Evolutionary conservation across 2,329 filamentous ascomycete genomes (phyloP).

Genomic region (Nigrospora osmanthi): DNA sequence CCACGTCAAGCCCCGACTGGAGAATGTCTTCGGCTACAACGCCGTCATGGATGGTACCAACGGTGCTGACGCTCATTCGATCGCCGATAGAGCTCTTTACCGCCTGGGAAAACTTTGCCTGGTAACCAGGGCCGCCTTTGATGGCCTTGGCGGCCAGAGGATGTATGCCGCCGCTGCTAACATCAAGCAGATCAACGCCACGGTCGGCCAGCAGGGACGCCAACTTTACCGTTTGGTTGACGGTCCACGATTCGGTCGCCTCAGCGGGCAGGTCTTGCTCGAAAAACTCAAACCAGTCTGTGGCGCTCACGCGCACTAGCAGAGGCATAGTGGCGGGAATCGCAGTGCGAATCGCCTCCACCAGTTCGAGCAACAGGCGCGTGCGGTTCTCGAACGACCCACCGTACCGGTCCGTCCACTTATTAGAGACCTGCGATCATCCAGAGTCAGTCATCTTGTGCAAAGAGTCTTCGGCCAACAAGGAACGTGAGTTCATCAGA

Average conservation of each 20-base stretch:
- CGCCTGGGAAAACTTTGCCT: slow-evolving; percentile 55
- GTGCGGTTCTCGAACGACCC: slow-evolving; percentile 66
- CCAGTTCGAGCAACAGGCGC: slow-evolving; percentile 59
- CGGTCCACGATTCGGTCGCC: slow-evolving; percentile 49
- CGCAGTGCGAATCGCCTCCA: slow-evolving; percentile 50
- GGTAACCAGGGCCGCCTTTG: slow-evolving; percentile 52
- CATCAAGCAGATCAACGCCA: slow-evolving; percentile 64
- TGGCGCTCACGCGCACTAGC: slow-evolving; percentile 59
- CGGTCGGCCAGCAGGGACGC: slow-evolving; percentile 50
- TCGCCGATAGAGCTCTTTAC: slow-evolving; percentile 61
- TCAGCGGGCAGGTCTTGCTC: slow-evolving; percentile 19
- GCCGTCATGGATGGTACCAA: slow-evolving; percentile 40
- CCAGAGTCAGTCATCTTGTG: too few species aligned
- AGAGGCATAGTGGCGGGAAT: slow-evolving; percentile 60
- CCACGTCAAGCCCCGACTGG: slow-evolving; percentile 34
- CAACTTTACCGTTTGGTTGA: slow-evolving; percentile 51
- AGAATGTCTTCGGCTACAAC: slow-evolving; percentile 39
- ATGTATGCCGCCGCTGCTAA: slow-evolving; percentile 57
- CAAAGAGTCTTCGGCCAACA: too few species aligned
- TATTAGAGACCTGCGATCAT: too few species aligned
- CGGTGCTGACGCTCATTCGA: slow-evolving; percentile 45
- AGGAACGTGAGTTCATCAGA: too few species aligned
- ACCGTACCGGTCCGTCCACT: slow-evolving; percentile 60
- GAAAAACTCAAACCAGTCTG: slow-evolving; percentile 59
- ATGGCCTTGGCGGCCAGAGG: slow-evolving; percentile 15